These are phyloP conservation scores for Bisporella sp. DNA, from an alignment of 2,329 filamentous ascomycete genomes.

Conservation along the genomic window DNA sequence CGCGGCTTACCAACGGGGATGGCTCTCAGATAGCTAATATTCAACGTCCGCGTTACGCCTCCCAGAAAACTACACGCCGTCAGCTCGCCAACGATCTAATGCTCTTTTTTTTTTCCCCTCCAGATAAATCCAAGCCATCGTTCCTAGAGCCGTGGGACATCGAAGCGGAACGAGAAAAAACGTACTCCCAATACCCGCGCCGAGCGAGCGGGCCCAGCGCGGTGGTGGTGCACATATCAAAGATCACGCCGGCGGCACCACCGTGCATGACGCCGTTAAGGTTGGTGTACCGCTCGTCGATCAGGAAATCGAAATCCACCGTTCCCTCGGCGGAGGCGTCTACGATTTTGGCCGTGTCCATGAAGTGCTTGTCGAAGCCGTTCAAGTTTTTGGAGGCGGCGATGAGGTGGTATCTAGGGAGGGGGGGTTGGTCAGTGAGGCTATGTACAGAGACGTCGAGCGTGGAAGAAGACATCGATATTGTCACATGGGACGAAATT, in stretches of 20 bases:
- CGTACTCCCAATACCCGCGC: conserved; percentile 42
- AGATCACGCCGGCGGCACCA: conserved; percentile 45
- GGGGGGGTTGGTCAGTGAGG: not conserved
- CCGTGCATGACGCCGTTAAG: conserved; percentile 42
- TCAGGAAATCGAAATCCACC: conserved; percentile 36
- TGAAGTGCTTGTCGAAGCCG: conserved; percentile 20
- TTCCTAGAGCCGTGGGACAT: not conserved
- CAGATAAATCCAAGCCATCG: not conserved
- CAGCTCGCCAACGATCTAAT: not conserved
- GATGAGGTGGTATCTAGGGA: conserved; percentile 19
- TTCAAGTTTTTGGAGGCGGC: conserved; percentile 7
- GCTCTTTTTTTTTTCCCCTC: not conserved
- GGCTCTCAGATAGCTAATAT: conserved; percentile 43
- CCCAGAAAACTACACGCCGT: conserved; percentile 36
- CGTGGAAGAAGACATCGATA: not conserved
- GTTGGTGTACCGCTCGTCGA: conserved; percentile 39
- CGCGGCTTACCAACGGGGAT: conserved; percentile 34
- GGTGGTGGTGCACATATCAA: conserved; percentile 46
- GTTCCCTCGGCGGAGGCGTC: conserved; percentile 27
- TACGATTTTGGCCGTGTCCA: conserved; percentile 21
- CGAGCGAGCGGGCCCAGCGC: conserved; percentile 40
- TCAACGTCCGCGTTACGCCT: conserved; percentile 41
- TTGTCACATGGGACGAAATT: not conserved
- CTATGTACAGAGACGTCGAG: not conserved
- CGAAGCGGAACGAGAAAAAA: conserved; percentile 5